Base-by-base conservation (phyloP, 1,284 basidiomycete species). In the Neonothopanus nambi region DNA sequence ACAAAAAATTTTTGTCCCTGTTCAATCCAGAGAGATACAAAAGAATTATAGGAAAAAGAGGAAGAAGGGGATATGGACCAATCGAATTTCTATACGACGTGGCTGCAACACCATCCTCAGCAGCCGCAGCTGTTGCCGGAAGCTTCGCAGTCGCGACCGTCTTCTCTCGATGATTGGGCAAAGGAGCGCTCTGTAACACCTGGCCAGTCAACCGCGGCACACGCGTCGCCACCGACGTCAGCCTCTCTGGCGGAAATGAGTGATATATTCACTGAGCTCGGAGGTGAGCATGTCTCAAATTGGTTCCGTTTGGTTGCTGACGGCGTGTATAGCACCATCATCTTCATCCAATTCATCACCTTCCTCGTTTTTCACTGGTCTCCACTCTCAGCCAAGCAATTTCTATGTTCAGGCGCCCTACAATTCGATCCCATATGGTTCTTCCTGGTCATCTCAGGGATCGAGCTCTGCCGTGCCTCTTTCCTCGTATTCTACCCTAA, bases 401-500 rank as follows among this genome's bases (percentile, higher is more conserved):
- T 71, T 67, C 55, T 69, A 71, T 47, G 65, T 76, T n/a, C 65
- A 75, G 8, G 67, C 75, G 2, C 75, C 83, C 5, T 84, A 78
- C 68, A 79, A 79, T 58, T 72, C 77, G 4, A 72, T 82, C 61
- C 64, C 76, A 5, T 84, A 84, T 57, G 72, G 75, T 33, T 65
- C 79, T 48, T 48, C 52, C 2, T 54, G 52, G 36, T 60, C 72
- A 20, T 85, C 82, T 80, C 59, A 74, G 0, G 60, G 63, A 24
- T 66, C 74, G 33, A 63, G 72, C 12, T 63, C 73, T 6, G 72
- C 76, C 40, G 67, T 89, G 5, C 87, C 88, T 1, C 67, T 90
- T 28, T 90, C 87, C 7, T 82, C 71, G 55, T 90, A 89, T 59
- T 90, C 87, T 12, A 82, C 83, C 26, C 67, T 90, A 50, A 88